Conservation (phyloP, 768 basidiomycete genomes). For the Pleurotus sapidus region DNA sequence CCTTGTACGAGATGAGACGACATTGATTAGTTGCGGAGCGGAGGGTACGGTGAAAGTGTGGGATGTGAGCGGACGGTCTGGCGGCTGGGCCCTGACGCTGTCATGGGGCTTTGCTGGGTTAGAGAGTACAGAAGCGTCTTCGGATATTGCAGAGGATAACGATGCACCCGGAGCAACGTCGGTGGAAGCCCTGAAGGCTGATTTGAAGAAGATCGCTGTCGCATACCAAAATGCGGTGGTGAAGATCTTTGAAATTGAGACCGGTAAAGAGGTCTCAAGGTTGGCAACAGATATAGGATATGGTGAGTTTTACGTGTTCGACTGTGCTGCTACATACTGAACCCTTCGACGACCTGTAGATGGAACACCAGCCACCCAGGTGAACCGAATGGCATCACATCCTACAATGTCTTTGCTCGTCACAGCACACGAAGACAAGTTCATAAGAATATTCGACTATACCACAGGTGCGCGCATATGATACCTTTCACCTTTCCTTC, state of each 20-base stretch:
- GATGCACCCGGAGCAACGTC: constrained; percentile 74
- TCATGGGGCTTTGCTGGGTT: constrained; percentile 81
- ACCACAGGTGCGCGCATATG: constrained; percentile 56
- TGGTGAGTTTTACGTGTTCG: constrained; percentile 33
- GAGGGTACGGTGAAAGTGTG: constrained; percentile 94
- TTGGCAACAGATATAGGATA: constrained; percentile 58
- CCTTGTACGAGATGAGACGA: constrained; percentile 77
- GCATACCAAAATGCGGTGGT: constrained; percentile 87
- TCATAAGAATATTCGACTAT: constrained; percentile 87
- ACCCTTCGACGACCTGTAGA: constrained; percentile 39
- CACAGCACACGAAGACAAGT: constrained; percentile 92
- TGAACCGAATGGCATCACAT: constrained; percentile 86
- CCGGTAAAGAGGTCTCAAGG: constrained; percentile 70
- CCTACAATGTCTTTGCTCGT: constrained; percentile 87
- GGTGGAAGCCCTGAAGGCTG: constrained; percentile 78
- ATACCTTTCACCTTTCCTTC: background rate
- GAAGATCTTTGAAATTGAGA: constrained; percentile 90
- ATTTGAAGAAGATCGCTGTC: constrained; percentile 84
- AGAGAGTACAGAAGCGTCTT: constrained; percentile 35
- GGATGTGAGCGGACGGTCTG: constrained; percentile 74
- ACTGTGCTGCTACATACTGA: constrained; percentile 2
- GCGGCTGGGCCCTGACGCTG: constrained; percentile 62
- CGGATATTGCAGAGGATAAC: constrained; percentile 44
- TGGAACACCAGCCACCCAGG: constrained; percentile 71
- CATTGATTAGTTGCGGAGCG: constrained; percentile 86